These are phyloP conservation scores for Lactuca sativa DNA, from an alignment of 129 eudicot species.

Conservation along the genomic window DNA sequence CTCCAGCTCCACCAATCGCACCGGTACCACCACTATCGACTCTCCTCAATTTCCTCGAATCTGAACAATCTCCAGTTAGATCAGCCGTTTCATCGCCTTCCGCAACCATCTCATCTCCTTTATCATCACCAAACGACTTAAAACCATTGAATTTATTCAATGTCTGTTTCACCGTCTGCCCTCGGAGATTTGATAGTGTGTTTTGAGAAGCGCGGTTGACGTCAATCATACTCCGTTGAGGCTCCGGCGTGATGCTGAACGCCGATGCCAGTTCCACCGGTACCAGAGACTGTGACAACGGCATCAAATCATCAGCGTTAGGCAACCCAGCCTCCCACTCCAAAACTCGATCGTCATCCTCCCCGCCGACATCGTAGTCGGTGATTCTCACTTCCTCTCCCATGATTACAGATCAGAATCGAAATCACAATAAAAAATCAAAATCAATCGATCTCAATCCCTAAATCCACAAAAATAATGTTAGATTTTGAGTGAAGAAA, in stretches of 20 bases:
- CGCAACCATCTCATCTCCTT: conserved; percentile 28
- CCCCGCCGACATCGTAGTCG: conserved; percentile 28
- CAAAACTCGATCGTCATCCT: conserved; percentile 41
- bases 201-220: conserved; percentile 69
- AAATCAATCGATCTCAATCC: conserved; percentile 8
- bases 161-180: conserved; percentile 19
- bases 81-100: conserved; percentile 40
- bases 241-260: conserved; percentile 76
- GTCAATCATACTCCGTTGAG: conserved; percentile 57
- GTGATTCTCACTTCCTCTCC: conserved; percentile 41
- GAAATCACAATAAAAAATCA: background rate
- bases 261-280: conserved; percentile 77
- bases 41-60: conserved; percentile 46
- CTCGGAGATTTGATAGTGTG: conserved; percentile 57
- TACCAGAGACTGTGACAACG: conserved; percentile 65
- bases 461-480: background rate
- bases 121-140: conserved; percentile 39
- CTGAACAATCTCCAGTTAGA: conserved; percentile 42
- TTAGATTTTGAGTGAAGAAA: conserved; percentile 25
- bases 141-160: conserved; percentile 17
- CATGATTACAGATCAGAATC: conserved; percentile 11
- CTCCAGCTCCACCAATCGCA: conserved; percentile 31
- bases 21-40: conserved; percentile 35
- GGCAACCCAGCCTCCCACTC: conserved; percentile 93
- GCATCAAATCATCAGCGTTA: conserved; percentile 56